These are phyloP conservation scores for Ensete glaucum DNA, from an alignment of 176 grass and related monocot genomes.

Conservation along the genomic window DNA sequence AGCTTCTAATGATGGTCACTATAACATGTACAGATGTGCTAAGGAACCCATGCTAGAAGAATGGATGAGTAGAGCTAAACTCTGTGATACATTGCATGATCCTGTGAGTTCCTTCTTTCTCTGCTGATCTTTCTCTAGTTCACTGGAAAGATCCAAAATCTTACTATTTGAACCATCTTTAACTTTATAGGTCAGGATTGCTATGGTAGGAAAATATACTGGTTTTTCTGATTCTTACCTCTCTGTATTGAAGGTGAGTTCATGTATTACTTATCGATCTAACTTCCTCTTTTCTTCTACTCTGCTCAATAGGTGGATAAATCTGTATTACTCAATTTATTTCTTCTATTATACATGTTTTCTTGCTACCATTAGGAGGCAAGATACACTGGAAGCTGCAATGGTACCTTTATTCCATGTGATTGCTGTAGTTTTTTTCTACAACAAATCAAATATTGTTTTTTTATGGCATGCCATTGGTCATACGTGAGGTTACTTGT, in stretches of 20 bases:
- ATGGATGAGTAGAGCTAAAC: slow-evolving; percentile 67
- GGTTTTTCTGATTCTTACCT: slow-evolving; percentile 21
- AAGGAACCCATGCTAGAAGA: slow-evolving; percentile 43
- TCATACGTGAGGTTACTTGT: too few species aligned
- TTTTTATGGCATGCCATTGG: too few species aligned
- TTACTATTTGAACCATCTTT: slow-evolving; percentile 19
- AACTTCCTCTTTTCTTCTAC: not conserved
- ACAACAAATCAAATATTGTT: too few species aligned
- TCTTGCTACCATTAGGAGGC: not conserved
- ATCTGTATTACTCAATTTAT: not conserved
- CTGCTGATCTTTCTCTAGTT: not conserved
- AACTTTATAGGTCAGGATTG: slow-evolving; percentile 54
- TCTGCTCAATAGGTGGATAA: not conserved
- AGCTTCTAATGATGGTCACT: not conserved
- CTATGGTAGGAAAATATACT: slow-evolving; percentile 24
- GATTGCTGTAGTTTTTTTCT: not conserved
- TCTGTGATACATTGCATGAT: slow-evolving; percentile 54
- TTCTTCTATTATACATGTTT: not conserved
- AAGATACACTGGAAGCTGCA: not conserved
- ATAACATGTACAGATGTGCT: slow-evolving; percentile 33
- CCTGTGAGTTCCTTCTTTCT: slow-evolving; percentile 29
- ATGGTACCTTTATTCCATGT: not conserved
- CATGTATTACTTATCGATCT: not conserved
- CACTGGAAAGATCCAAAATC: not conserved
- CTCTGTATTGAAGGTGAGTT: slow-evolving; percentile 72